phyloP scores from a whole-genome alignment of 345 rosid species.

The Clausena lansium region DNA sequence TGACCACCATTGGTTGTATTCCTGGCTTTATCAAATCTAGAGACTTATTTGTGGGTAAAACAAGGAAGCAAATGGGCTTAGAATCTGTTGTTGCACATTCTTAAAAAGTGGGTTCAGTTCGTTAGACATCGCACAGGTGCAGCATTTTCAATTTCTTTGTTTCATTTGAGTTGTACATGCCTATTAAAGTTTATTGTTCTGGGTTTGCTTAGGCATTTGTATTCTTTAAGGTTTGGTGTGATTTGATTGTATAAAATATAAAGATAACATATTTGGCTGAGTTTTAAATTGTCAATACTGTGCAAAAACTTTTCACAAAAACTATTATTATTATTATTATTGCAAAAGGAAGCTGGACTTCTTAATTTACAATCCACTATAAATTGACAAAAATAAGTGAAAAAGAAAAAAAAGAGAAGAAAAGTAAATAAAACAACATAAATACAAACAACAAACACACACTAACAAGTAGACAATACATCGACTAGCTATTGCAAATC shows the following conservation, averaged over 20 bases:
- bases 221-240: background rate
- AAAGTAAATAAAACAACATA: too few relatives aligned
- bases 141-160: background rate
- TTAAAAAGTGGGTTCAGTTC: background rate
- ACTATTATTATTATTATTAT: too few relatives aligned
- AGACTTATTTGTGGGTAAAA: constrained; percentile 73
- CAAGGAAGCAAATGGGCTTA: constrained; percentile 61
- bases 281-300: too few relatives aligned
- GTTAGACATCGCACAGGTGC: background rate
- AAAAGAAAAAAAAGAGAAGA: too few relatives aligned
- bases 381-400: too few relatives aligned
- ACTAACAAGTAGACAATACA: too few relatives aligned
- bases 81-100: constrained; percentile 22
- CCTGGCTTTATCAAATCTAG: constrained; percentile 81
- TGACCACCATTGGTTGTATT: constrained; percentile 54
- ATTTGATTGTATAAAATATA: background rate
- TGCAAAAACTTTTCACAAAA: too few relatives aligned
- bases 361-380: too few relatives aligned
- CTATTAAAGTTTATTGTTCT: background rate
- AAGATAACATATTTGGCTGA: too few relatives aligned
- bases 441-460: too few relatives aligned
- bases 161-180: background rate
- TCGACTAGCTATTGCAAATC: too few relatives aligned
- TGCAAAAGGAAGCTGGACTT: too few relatives aligned
- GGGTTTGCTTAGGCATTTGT: background rate